Evolutionary conservation across 2,329 filamentous ascomycete species (phyloP), one percentile per base, ranked within the genome.

Genomic region (Cladosporium sp.): DNA sequence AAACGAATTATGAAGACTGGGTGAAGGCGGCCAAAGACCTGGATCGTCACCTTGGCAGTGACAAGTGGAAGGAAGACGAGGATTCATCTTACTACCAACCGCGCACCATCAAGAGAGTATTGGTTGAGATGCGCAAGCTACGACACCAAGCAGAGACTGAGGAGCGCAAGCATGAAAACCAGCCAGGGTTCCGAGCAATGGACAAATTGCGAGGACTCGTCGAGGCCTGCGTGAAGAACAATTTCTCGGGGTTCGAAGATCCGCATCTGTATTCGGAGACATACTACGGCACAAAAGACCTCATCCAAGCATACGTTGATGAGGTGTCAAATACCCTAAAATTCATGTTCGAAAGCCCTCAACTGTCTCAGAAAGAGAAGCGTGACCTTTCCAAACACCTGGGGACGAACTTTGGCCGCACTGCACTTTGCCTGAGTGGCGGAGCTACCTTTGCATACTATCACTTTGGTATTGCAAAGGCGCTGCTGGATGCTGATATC

Each of bases 391-490:
- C 96, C 78, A 95, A 93, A 72, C 88, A 95, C 61, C 80, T 97
- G 40, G 86, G 91, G 61, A 90, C 90, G 58, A 97, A 97, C 72
- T 96, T 89, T 67, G 94, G 94, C 30, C 87, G 93, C 30, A 96
- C 93, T 6, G 94, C 94, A 0, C 80, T 99, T 3, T 99, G 93
- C 70, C 79, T 99, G 1, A 97, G 92, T 4, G 94, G 94, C 2
- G 94, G 94, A 0, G 94, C 93, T 3, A 90, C 89, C 0, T 97
- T 99, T 74, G 92, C 94, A 5, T 97, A 96, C 72, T 97, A 97
- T 72, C 94, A 99, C 72, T 91, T 97, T 64, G 94, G 94, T 11
- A 90, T 99, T 9, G 84, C 94, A 51, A 93, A 91, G 72, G 93
- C 92, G 8, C 81, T 97, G 4, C 79, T 97, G 5, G 94, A 97